Conservation (phyloP, 2,329 filamentous ascomycete genomes). For the Colletotrichum somersetense region DNA sequence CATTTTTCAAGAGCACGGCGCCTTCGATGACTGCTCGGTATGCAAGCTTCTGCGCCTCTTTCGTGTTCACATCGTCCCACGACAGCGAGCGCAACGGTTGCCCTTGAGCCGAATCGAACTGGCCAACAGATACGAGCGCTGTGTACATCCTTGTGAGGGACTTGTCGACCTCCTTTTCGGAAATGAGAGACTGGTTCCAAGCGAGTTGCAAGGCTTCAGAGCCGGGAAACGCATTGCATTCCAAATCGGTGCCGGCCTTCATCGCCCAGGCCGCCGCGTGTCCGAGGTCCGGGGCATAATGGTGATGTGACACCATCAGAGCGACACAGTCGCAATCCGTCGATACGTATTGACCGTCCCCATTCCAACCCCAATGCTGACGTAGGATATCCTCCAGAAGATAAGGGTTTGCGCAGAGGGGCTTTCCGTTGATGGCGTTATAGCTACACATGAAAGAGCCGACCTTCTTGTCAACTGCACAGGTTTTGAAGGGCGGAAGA, state of each 20-base stretch:
- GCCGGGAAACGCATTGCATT: conserved; percentile 44
- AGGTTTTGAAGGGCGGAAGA: conserved; percentile 73
- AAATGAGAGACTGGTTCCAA: conserved; percentile 50
- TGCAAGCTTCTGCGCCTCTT: conserved; percentile 66
- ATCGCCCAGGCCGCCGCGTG: conserved; percentile 52
- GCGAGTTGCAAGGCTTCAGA: conserved; percentile 42
- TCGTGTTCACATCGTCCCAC: conserved; percentile 68
- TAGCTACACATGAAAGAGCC: conserved; percentile 73
- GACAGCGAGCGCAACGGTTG: conserved; percentile 63
- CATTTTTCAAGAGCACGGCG: conserved; percentile 66
- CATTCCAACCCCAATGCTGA: conserved; percentile 74
- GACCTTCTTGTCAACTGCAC: conserved; percentile 68
- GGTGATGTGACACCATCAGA: conserved; percentile 35
- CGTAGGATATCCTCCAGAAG: conserved; percentile 73
- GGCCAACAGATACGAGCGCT: conserved; percentile 67
- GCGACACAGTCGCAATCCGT: conserved; percentile 68
- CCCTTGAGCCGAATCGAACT: conserved; percentile 64
- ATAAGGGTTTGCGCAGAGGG: conserved; percentile 73
- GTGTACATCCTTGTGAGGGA: conserved; percentile 66
- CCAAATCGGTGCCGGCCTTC: conserved; percentile 54
- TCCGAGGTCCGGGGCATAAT: conserved; percentile 43
- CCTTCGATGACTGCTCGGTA: conserved; percentile 60
- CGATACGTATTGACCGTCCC: conserved; percentile 72
- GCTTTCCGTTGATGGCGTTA: conserved; percentile 75
- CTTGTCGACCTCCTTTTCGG: conserved; percentile 52